Base-by-base conservation (phyloP, 768 basidiomycete species). In the Mycena alexandri region DNA sequence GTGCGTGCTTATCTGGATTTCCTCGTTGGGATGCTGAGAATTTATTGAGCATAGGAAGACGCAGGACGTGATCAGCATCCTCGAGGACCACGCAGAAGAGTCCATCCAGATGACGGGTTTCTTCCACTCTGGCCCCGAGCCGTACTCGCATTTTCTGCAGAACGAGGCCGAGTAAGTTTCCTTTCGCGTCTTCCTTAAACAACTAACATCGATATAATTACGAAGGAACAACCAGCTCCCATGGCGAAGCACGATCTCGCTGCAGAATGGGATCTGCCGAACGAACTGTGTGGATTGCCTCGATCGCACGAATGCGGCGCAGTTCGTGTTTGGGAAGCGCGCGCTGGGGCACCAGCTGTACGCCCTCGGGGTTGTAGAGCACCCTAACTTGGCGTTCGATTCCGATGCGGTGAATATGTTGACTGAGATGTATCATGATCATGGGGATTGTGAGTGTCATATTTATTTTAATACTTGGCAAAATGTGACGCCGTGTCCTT, bases 341-440 rank as follows among this genome's bases (percentile, higher is more conserved):
- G 98, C 93, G 0, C 82, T 99, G 19, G 96, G 96, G 0, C 96
- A 98, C 77, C 98, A 99, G 76, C 84, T 99, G 10, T 94, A 97
- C 76, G 96, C 96, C 0, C 88, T 99, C 5, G 98, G 98, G 0
- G 85, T 99, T 17, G 90, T 98, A 10, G 89, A 91, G 21, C 89
- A 83, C 63, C 96, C 97, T 0, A 90, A 95, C 73, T 82, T 99
- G 42, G 87, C 90, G 0, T 97, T 97, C 74, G 95, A 97, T 73
- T 95, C 93, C 12, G 96, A 97, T 77, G 96, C 95, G 1, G 93
- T 96, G 44, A 95, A 96, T 76, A 96, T 99, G 89, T 75, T 99
- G 71, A 99, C 96, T 5, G 95, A 98, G 80, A 98, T 99, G 96
- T 98, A 96, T 77, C 95, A 97, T 75, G 95, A 98, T 77, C 96